Evolutionary conservation across 2,329 filamentous ascomycete species (phyloP).

Genomic region (Nemania diffusa): DNA sequence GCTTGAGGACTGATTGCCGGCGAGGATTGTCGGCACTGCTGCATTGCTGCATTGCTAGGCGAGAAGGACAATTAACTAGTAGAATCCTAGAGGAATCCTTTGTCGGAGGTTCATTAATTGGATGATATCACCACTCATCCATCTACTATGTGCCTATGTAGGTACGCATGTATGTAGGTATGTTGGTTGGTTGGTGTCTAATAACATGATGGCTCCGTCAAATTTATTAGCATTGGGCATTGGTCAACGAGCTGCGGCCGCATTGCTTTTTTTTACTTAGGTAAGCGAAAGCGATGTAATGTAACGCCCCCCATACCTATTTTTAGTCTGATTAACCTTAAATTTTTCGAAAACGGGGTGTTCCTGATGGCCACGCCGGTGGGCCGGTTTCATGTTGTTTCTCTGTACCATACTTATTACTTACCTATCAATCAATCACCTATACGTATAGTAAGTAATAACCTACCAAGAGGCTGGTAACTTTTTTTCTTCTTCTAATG

Average conservation of each 20-base stretch:
- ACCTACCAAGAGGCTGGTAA: neutral
- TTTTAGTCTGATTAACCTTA: conserved; percentile 36
- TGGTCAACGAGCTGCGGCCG: neutral
- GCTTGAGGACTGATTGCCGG: conserved; percentile 23
- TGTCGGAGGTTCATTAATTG: neutral
- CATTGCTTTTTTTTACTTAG: conserved; percentile 10
- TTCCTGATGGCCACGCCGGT: neutral
- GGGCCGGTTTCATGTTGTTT: conserved; percentile 20
- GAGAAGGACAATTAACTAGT: neutral
- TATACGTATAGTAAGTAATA: conserved; percentile 8
- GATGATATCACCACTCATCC: neutral
- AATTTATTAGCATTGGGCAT: neutral
- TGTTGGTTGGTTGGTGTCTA: neutral
- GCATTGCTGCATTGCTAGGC: no score
- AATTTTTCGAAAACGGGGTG: conserved; percentile 18
- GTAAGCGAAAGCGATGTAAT: conserved; percentile 29
- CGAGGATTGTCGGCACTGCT: neutral
- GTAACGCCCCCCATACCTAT: conserved; percentile 24
- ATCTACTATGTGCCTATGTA: neutral
- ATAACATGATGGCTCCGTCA: conserved; percentile 5
- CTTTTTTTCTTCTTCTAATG: neutral
- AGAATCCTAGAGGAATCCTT: conserved; percentile 22
- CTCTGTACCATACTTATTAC: no score
- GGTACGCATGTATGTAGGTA: no score
- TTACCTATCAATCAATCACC: no score